A percentile compares a stretch with the other conserved stretches of the same genome.
These are phyloP conservation scores for Rhinocladiella mackenziei DNA, from an alignment of 2,329 filamentous ascomycete species.

Conservation along the genomic window DNA sequence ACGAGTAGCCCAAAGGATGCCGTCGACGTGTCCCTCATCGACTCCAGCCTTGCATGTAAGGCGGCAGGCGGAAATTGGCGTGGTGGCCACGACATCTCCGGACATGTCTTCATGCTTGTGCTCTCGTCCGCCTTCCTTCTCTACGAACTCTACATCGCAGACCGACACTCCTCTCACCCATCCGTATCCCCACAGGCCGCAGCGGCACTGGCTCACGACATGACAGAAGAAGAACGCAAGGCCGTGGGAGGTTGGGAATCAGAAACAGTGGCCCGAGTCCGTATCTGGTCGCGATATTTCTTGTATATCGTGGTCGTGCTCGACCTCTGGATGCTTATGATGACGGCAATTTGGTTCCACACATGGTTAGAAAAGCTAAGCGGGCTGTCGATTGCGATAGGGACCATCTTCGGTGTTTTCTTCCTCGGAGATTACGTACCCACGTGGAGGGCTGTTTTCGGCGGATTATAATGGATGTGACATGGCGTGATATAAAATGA, in stretches of 20 bases:
- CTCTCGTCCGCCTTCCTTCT: conserved; percentile 75
- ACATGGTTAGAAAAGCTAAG: conserved; percentile 92
- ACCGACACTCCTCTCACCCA: conserved; percentile 45
- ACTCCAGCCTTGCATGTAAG: conserved; percentile 63
- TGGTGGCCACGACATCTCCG: conserved; percentile 94
- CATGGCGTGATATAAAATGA: background rate
- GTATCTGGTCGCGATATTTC: conserved; percentile 52
- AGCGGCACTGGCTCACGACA: conserved; percentile 45
- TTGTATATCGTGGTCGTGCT: conserved; percentile 60
- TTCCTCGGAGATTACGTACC: conserved; percentile 47
- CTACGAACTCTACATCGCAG: conserved; percentile 71
- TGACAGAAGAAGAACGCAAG: conserved; percentile 40
- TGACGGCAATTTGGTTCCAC: conserved; percentile 98
- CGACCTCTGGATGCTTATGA: conserved; percentile 92
- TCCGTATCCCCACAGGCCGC: conserved; percentile 36
- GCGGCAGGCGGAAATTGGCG: conserved; percentile 76
- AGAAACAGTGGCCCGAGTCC: conserved; percentile 48
- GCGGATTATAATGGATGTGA: conserved; percentile 35
- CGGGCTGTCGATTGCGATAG: conserved; percentile 47
- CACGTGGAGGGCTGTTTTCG: conserved; percentile 45
- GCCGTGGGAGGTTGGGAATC: conserved; percentile 32
- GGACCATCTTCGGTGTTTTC: conserved; percentile 49
- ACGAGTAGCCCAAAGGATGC: conserved; percentile 15
- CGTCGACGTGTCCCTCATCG: conserved; percentile 58
- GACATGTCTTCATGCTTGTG: conserved; percentile 89